Base-by-base conservation (phyloP, 805 yeast genomes). In the Grigorovia yakushimaensis region DNA sequence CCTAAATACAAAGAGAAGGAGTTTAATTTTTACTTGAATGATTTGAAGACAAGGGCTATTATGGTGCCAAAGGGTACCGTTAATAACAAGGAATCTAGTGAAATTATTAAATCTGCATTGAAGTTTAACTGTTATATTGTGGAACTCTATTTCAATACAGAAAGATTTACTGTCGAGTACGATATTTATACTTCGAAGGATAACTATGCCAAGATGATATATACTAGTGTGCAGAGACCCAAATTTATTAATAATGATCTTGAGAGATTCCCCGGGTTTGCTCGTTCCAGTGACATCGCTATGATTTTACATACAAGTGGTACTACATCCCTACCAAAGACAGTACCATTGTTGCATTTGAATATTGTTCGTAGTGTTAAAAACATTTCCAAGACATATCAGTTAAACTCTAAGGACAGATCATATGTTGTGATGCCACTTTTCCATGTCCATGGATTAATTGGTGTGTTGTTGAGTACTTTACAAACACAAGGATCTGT, bases 261-360 rank as follows among this genome's bases (percentile, higher is more conserved):
- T 0, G 55, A 42, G 17, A 47, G 44, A 18, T 64, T 73, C 49
- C 73, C 76, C 20, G 76, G 77, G 2, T 62, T 53, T 44, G 71
- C 79, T 2, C 51, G 60, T 15, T 73, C 78, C 1, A 64, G 71
- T 42, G 82, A 80, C 49, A 71, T 78, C 36, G 87, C 87, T 2
- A 64, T 82, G 61, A 78, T 82, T 22, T 65, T 82, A 43, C 88
- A 82, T 63, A 82, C 89, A 8, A 76, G 83, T 42, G 89, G 89
- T 27, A 82, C 88, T 8, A 82, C 88, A 2, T 87, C 88, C 2
- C 73, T 81, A 45, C 88, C 88, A 44, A 82, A 82, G 61, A 82
- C 84, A 8, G 88, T 82, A 2, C 88, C 88, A 6, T 63, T 82
- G 58, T 72, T 84, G 36, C 88, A 82, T 59, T 61, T 69, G 27